Evolutionary conservation across 164 flowering plant species (phyloP), one percentile per base, ranked within the genome.

Genomic region (Chloranthus sessilifolius): DNA sequence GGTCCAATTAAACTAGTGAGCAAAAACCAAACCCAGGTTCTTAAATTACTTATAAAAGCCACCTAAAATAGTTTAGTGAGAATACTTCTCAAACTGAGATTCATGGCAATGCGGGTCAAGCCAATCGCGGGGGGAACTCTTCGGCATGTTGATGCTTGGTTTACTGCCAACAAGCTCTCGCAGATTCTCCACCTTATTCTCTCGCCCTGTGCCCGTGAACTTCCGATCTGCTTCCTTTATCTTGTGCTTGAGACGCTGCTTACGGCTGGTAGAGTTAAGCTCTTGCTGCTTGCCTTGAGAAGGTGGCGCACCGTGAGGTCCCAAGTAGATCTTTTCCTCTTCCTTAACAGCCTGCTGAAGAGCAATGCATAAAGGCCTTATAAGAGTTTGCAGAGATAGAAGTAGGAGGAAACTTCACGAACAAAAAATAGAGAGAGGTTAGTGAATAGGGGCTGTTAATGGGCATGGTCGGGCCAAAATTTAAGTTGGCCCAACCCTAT

Each of bases 291-390:
- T 81, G 36, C 74, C 61, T 40, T 75, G 94, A 23, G 77, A 78
- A n/a, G 95, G 95, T 38, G 87, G 95, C 3, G 91, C 95, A 2
- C 91, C 95, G 72, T 86, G 95, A 15, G 95, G 99, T 56, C 95
- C 99, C 55, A 92, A 64, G 52, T 92, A 86, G 55, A 86, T 86
- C 21, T 70, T 79, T 9, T 66, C 71, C 52, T 88, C 86, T 66
- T 83, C 85, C 37, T 50, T 66, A 34, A 62, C 66, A 50, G 55
- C 66, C 92, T 82, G 74, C 53, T 27, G 27, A 34, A 12, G 31
- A 25, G 47, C 19, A 34, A 22, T 2, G 42, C 30, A 47, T 24
- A 21, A 9, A 36, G 10, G 21, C 15, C 10, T 4, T 2, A 26
- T 26, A 46, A n/a, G 34, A 28, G 35, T 5, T 22, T 8, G 2